phyloP scores from a whole-genome alignment of 441 rosid genomes.

The Isatis lusitanica region DNA sequence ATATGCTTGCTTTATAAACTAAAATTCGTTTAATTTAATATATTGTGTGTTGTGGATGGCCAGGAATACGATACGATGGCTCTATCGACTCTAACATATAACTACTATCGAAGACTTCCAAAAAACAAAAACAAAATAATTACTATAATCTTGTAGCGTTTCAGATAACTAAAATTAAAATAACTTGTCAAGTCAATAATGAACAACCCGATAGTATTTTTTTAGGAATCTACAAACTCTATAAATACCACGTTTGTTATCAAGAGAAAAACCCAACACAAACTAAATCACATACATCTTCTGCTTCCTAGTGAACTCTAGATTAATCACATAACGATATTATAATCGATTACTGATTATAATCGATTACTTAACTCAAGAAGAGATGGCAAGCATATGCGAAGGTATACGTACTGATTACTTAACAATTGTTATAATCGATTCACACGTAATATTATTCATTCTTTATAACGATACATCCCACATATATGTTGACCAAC shows the following conservation, averaged over 20 bases:
- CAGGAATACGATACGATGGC: background rate
- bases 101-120: too few species aligned
- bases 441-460: background rate
- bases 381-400: slow-evolving; percentile 19
- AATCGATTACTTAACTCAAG: background rate
- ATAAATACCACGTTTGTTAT: background rate
- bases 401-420: slow-evolving; percentile 14
- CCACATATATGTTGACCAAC: too few species aligned
- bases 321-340: background rate
- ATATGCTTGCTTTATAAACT: background rate
- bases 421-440: background rate
- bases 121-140: too few species aligned
- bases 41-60: background rate
- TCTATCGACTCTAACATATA: background rate
- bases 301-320: too few species aligned
- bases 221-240: slow-evolving; percentile 3
- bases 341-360: too few species aligned
- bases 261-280: background rate
- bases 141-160: too few species aligned
- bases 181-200: too few species aligned
- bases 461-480: too few species aligned
- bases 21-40: background rate
- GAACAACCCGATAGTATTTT: too few species aligned
- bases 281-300: background rate
- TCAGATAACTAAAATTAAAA: too few species aligned